Conservation (phyloP, 2,329 filamentous ascomycete genomes). For the Diaporthe capsici region DNA sequence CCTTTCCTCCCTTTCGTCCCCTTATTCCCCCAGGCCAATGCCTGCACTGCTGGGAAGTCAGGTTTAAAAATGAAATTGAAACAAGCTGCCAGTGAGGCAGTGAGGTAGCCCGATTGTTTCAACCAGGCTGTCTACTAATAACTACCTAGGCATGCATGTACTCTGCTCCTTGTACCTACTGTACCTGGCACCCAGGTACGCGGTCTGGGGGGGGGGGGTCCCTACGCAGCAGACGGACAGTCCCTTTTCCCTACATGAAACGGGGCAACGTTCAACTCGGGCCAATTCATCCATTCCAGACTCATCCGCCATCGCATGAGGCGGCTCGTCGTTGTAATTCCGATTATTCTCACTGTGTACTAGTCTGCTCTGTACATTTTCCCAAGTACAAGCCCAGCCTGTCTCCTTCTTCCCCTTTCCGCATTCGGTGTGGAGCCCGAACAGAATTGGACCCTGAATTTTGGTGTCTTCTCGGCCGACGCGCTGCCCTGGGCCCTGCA, state of each 20-base stretch:
- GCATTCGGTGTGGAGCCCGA: conserved; percentile 19
- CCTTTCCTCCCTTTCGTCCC: not conserved
- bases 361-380: not conserved
- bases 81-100: conserved; percentile 29
- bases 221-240: not conserved
- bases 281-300: conserved; percentile 21
- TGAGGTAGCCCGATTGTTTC: conserved; percentile 28
- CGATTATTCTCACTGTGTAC: conserved; percentile 16
- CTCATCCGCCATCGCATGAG: conserved; percentile 7
- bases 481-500: conserved; percentile 17
- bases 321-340: not conserved
- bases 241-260: conserved; percentile 7
- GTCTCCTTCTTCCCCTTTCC: conserved; percentile 31
- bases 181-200: not conserved
- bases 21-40: not conserved
- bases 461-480: conserved; percentile 11
- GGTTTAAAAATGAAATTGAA: conserved; percentile 11
- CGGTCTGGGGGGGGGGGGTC: no score
- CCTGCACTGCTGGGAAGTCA: not conserved
- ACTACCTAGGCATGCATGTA: not conserved
- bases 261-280: conserved; percentile 5
- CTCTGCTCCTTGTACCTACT: not conserved
- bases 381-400: conserved; percentile 4
- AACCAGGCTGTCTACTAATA: not conserved
- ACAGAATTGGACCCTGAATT: conserved; percentile 22